Conservation (phyloP, 1,284 basidiomycete species). For the Ceratobasidium sp. region DNA sequence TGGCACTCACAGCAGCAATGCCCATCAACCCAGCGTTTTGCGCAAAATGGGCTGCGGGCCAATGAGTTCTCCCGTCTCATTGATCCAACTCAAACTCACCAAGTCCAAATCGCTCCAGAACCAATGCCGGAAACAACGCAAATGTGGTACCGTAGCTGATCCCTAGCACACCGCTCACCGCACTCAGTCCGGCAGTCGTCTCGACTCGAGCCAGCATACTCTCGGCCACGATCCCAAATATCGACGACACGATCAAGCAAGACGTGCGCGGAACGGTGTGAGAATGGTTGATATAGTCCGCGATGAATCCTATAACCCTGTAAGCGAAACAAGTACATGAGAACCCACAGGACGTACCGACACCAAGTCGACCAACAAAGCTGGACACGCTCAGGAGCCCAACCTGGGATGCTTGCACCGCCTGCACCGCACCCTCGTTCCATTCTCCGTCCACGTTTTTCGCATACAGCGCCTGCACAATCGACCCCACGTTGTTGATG, state of each 20-base stretch:
- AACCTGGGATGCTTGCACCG: conserved; percentile 86
- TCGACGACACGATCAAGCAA: conserved; percentile 71
- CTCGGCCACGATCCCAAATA: conserved; percentile 74
- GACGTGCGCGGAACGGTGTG: conserved; percentile 72
- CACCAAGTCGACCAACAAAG: conserved; percentile 78
- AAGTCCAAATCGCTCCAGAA: conserved; percentile 88
- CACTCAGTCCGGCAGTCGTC: conserved; percentile 61
- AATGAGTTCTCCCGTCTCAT: not conserved
- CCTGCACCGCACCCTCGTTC: conserved; percentile 69
- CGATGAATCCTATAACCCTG: conserved; percentile 64
- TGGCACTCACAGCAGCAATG: conserved; percentile 71
- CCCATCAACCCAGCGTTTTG: conserved; percentile 88
- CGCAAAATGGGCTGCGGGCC: conserved; percentile 60
- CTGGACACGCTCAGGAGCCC: conserved; percentile 86
- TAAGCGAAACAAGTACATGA: no score
- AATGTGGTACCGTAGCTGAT: conserved; percentile 81
- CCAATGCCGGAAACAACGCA: conserved; percentile 78
- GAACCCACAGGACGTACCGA: conserved; percentile 58
- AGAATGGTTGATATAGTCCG: conserved; percentile 72
- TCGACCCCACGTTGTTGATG: conserved; percentile 96
- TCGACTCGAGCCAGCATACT: conserved; percentile 6
- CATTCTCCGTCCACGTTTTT: conserved; percentile 62
- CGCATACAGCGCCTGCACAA: conserved; percentile 84
- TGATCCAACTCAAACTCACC: conserved; percentile 53
- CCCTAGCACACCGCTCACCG: conserved; percentile 74